Evolutionary conservation across 192 early-diverging fungal species (phyloP).

Genomic region (Podila epigama): DNA sequence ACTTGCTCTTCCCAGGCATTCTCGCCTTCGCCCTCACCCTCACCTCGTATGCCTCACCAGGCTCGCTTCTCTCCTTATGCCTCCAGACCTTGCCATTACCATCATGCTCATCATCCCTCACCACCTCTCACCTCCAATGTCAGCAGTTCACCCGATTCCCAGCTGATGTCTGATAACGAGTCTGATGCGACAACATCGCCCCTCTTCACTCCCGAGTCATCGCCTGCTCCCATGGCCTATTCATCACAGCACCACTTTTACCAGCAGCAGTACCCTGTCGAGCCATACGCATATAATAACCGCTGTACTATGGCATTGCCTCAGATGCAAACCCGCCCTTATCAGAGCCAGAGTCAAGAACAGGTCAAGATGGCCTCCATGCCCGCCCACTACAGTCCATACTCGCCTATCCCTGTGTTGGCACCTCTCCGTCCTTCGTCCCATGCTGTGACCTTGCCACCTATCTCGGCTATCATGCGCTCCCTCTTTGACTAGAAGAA

Average conservation of each 20-base stretch:
- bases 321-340: not conserved
- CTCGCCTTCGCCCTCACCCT: slow-evolving; percentile 13
- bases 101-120: slow-evolving; percentile 12
- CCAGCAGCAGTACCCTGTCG: not conserved
- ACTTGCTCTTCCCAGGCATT: too few species aligned
- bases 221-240: slow-evolving; percentile 39
- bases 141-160: slow-evolving; percentile 29
- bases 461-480: slow-evolving; percentile 31
- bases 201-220: slow-evolving; percentile 58
- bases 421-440: slow-evolving; percentile 7
- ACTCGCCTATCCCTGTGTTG: slow-evolving; percentile 6
- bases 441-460: slow-evolving; percentile 25
- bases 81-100: not conserved
- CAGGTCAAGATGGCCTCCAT: not conserved
- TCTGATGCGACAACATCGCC: slow-evolving; percentile 29
- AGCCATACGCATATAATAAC: too few species aligned
- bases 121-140: slow-evolving; percentile 13
- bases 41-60: slow-evolving; percentile 5
- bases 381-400: not conserved
- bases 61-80: not conserved
- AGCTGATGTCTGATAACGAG: slow-evolving; percentile 40
- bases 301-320: too few species aligned
- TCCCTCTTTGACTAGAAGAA: slow-evolving; percentile 21
- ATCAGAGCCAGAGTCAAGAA: not conserved
- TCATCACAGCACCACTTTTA: not conserved